Evolutionary conservation across 371 early-diverging fungal genomes (phyloP), one percentile per base, ranked within the genome.

Genomic region (Rhizopus arrhizus): DNA sequence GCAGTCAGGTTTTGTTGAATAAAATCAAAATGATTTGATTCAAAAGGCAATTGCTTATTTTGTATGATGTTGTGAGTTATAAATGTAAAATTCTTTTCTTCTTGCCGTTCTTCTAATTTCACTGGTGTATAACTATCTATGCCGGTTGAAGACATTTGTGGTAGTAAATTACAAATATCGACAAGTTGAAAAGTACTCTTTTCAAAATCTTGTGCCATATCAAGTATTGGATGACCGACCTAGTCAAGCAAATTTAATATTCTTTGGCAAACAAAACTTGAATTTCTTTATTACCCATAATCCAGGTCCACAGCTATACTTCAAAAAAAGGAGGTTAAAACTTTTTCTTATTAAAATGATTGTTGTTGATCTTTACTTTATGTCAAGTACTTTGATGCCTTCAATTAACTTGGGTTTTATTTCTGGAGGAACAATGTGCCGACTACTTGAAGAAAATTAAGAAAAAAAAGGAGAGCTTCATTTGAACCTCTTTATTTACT

Each of bases 171-270:
- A 29, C 47, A 54, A 36, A 58, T 48, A 41, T 67, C 63, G 0
- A 62, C 41, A 3, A 59, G 29, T 13, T 62, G 49, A 45, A 67
- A 62, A 10, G 32, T 59, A 6, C 62, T 62, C 7, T 55, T 48
- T 50, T 5, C 15, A 22, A 58, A 67, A 51, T 62, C 67, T 58
- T 62, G 46, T 45, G 62, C 59, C 62, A 67, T 58, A 29, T 67
- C 67, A 7, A 67, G 54, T 16, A 67, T 41, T 22, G 62, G 59
- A 42, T 67, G 55, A 3, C 67, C 63, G 13, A 52, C 22, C 62
- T 67, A 43, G 22, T 22, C 5, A 43, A 11, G 5, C 5, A 11
- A 43, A 35, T 36, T 15, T n/a, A 50, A 29, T 49, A 12, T 46
- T 43, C 36, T 33, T 40, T 33, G 22, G 22, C 22, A 22, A 22